Percentiles rank a stretch among this genome's conserved stretches.
Evolutionary conservation across 1,139 yeast genomes (phyloP).

Genomic region (Taphrina populina): DNA sequence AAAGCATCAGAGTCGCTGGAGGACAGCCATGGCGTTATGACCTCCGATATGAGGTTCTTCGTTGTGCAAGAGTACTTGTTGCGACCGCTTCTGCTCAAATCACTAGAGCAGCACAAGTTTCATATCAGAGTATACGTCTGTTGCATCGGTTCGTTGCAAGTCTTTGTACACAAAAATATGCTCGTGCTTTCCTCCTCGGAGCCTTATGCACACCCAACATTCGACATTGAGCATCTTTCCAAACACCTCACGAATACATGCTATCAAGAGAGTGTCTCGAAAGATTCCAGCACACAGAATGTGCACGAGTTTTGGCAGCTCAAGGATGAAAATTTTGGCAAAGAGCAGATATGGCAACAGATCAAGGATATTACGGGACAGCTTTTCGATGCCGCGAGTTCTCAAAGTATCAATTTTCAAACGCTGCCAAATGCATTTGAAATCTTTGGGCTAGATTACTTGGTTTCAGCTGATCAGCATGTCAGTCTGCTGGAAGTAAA

Average conservation of each 20-base stretch:
- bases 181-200: slow-evolving; percentile 73
- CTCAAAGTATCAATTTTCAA: slow-evolving; percentile 84
- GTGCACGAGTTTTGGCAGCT: slow-evolving; percentile 71
- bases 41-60: slow-evolving; percentile 86
- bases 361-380: slow-evolving; percentile 66
- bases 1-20: background rate
- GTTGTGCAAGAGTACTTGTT: slow-evolving; percentile 76
- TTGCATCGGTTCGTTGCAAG: slow-evolving; percentile 68
- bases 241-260: slow-evolving; percentile 94
- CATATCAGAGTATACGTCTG: slow-evolving; percentile 87
- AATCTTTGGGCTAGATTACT: slow-evolving; percentile 81
- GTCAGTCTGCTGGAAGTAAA: slow-evolving; percentile 79
- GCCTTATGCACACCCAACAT: slow-evolving; percentile 51
- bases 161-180: slow-evolving; percentile 75
- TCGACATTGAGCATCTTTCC: slow-evolving; percentile 48
- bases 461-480: slow-evolving; percentile 58
- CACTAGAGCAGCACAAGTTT: slow-evolving; percentile 70
- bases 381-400: slow-evolving; percentile 79
- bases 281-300: slow-evolving; percentile 44
- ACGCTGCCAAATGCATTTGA: slow-evolving; percentile 81
- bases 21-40: slow-evolving; percentile 44
- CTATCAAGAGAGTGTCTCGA: slow-evolving; percentile 59
- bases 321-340: slow-evolving; percentile 50
- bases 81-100: slow-evolving; percentile 63
- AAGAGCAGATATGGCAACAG: slow-evolving; percentile 52